A percentile compares a stretch with the other conserved stretches of the same genome.
Evolutionary conservation across 306 rosid genomes (phyloP).

Genomic region (Astragalus glycyphyllos): DNA sequence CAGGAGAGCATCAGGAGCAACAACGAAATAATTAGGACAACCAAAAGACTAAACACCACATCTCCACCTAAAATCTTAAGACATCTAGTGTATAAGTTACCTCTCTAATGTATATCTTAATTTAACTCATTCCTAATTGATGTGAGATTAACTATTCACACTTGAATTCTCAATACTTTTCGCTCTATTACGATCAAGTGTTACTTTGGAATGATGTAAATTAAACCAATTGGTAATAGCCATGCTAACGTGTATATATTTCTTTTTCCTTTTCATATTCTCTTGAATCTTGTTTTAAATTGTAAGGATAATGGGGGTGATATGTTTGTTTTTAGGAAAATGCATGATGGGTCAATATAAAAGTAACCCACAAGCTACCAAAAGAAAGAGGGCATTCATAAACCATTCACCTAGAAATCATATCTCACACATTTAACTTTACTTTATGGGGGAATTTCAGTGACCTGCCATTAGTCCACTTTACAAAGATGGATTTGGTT

Average conservation of each 20-base stretch:
- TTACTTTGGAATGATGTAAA: constrained; percentile 41
- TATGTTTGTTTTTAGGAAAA: constrained; percentile 42
- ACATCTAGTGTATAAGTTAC: no score
- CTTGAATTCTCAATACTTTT: background rate
- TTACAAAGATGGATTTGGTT: constrained; percentile 58
- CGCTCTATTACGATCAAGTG: background rate
- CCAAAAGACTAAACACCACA: no score
- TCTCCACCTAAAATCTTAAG: no score
- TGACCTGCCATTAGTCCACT: constrained; percentile 62
- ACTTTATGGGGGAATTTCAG: constrained; percentile 60
- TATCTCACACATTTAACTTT: constrained; percentile 45
- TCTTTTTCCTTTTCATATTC: constrained; percentile 30
- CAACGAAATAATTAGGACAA: no score
- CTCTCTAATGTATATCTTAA: no score
- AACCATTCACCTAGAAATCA: constrained; percentile 61
- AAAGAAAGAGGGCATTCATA: constrained; percentile 47
- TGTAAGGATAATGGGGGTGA: constrained; percentile 45
- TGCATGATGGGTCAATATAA: constrained; percentile 53
- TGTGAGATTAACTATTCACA: no score
- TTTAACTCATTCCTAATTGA: no score
- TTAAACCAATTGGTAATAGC: constrained; percentile 3
- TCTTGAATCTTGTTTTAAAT: constrained; percentile 51
- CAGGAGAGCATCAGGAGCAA: no score
- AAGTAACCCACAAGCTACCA: constrained; percentile 56
- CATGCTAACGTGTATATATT: background rate